Conservation (phyloP, 2,329 filamentous ascomycete genomes). For the Microdochium trichocladiopsis region DNA sequence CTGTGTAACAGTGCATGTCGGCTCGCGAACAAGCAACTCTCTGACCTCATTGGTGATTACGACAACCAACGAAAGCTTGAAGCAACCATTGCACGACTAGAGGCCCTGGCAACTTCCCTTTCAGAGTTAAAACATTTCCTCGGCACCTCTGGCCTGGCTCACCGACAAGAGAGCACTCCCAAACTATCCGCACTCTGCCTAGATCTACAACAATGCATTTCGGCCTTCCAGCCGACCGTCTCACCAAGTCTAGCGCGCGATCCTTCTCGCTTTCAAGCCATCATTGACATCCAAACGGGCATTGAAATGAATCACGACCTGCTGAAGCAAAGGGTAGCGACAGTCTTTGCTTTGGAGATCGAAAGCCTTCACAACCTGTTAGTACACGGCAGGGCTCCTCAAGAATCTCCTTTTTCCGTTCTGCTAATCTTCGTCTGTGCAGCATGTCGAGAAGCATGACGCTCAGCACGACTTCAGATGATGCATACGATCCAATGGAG, state of each 20-base stretch:
- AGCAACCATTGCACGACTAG: background rate
- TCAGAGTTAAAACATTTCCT: background rate
- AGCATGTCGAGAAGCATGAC: background rate
- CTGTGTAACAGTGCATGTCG: background rate
- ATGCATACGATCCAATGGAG: background rate
- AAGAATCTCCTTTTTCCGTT: background rate
- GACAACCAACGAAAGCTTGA: background rate
- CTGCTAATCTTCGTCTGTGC: background rate
- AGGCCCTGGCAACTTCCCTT: background rate
- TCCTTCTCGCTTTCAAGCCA: no score
- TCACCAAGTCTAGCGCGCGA: background rate
- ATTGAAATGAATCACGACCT: background rate
- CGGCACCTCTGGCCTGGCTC: background rate
- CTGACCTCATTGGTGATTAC: background rate
- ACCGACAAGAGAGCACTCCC: background rate
- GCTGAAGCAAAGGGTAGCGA: background rate
- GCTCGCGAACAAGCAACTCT: background rate
- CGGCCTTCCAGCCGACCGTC: background rate
- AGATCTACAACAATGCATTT: background rate
- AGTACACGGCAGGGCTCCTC: background rate
- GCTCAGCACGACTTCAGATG: background rate
- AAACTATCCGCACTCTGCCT: background rate
- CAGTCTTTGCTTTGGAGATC: background rate
- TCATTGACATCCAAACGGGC: background rate
- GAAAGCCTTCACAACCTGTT: background rate